phyloP scores from a whole-genome alignment of 225 moss, liverwort and hornwort genomes.

The Sphagnum tenellum region DNA sequence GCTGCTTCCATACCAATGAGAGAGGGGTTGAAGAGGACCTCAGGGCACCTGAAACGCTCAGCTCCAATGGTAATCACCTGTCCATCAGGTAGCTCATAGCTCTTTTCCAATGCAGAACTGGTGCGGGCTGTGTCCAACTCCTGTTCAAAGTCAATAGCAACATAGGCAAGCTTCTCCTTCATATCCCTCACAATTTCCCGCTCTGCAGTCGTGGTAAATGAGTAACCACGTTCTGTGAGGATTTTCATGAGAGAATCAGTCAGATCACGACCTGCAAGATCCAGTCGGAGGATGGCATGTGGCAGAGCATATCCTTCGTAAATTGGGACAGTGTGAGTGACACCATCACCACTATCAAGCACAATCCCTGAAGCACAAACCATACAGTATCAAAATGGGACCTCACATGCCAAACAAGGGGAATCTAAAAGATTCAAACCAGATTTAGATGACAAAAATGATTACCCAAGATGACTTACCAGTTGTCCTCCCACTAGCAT shows the following conservation, averaged over 20 bases:
- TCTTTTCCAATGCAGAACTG: conserved; percentile 55
- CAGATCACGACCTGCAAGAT: conserved; percentile 94
- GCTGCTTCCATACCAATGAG: too few species aligned
- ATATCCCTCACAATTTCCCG: conserved; percentile 96
- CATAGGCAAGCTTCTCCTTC: conserved; percentile 87
- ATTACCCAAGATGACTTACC: conserved; percentile 15
- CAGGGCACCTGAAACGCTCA: too few species aligned
- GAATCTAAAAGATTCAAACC: too few species aligned
- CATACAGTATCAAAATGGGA: background rate
- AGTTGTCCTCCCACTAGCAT: conserved; percentile 58
- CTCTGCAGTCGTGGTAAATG: conserved; percentile 93
- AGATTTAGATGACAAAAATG: too few species aligned
- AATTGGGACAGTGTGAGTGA: conserved; percentile 56
- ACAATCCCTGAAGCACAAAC: conserved; percentile 30
- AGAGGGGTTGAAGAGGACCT: too few species aligned
- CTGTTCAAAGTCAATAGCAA: conserved; percentile 52
- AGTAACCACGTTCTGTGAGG: conserved; percentile 91
- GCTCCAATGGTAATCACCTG: too few species aligned
- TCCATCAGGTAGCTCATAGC: conserved; percentile 48
- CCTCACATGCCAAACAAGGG: too few species aligned
- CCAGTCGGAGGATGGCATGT: conserved; percentile 92
- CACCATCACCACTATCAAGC: conserved; percentile 55
- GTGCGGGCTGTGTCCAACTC: conserved; percentile 42
- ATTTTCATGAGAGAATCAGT: conserved; percentile 97
- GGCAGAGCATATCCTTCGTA: conserved; percentile 83